These are phyloP conservation scores for Clavariopsis aquatica DNA, from an alignment of 495 filamentous ascomycete species.

Conservation along the genomic window DNA sequence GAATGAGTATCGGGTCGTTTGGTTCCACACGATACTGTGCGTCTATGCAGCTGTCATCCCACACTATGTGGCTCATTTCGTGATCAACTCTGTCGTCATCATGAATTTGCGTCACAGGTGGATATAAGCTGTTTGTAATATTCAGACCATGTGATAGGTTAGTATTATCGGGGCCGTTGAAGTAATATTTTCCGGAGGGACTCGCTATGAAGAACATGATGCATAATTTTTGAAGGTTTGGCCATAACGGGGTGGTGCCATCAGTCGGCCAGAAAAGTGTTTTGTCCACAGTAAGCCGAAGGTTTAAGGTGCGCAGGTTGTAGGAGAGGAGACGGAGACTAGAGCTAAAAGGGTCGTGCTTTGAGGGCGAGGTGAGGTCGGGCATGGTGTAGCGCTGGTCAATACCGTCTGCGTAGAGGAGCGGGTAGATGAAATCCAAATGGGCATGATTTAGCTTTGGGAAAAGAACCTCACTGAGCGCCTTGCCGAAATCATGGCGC, in stretches of 20 bases:
- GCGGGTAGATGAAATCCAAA: conserved; percentile 12
- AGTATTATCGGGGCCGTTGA: conserved; percentile 11
- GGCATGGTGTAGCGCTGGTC: conserved; percentile 1
- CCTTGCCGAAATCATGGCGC: conserved; percentile 19
- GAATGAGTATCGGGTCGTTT: neutral
- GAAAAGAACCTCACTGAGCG: neutral
- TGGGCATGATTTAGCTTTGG: neutral
- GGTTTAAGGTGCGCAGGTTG: neutral
- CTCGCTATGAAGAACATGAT: conserved; percentile 9
- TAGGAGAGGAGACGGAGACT: conserved; percentile 11
- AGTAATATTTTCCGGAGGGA: conserved; percentile 14
- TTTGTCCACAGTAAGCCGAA: neutral
- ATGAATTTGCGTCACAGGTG: neutral
- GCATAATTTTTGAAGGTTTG: conserved; percentile 3
- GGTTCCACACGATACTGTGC: conserved; percentile 4
- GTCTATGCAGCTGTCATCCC: neutral
- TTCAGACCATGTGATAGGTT: neutral
- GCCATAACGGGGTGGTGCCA: conserved; percentile 1
- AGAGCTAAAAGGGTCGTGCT: conserved; percentile 15
- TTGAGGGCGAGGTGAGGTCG: conserved; percentile 1
- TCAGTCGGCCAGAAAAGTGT: conserved; percentile 20
- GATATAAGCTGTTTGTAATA: conserved; percentile 14
- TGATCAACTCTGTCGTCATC: neutral
- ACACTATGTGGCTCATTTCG: neutral
- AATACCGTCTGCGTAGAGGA: neutral